A percentile compares a stretch with the other conserved stretches of the same genome.
Evolutionary conservation across 352 stramenopile genomes (phyloP).

Genomic region (Peronospora destructor): DNA sequence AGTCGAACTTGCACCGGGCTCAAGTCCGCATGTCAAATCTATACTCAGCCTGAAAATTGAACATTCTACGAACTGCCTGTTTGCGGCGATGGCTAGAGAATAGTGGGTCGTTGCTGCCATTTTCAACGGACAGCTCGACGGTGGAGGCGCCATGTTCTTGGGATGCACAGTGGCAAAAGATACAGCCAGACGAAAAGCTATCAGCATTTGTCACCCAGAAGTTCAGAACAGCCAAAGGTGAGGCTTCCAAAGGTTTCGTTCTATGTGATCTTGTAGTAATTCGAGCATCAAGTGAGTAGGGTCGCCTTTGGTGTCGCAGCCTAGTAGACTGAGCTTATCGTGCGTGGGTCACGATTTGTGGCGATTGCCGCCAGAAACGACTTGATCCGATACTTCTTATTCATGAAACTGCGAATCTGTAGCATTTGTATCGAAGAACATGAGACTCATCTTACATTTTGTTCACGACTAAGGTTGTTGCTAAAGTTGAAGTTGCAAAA

Average conservation of each 20-base stretch:
- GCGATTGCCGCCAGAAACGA: slow-evolving; percentile 8
- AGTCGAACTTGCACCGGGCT: slow-evolving; percentile 22
- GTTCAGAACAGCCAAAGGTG: neutral
- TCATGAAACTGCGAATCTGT: neutral
- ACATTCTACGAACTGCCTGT: slow-evolving; percentile 44
- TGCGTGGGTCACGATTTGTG: neutral
- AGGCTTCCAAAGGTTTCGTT: slow-evolving; percentile 19
- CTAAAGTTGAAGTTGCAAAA: neutral
- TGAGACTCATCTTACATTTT: neutral
- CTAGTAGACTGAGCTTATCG: neutral
- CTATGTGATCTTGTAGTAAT: slow-evolving; percentile 14
- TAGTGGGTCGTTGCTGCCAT: slow-evolving; percentile 35
- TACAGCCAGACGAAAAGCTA: slow-evolving; percentile 10
- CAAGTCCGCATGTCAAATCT: slow-evolving; percentile 38
- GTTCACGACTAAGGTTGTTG: neutral
- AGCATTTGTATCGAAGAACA: neutral
- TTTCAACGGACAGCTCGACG: slow-evolving; percentile 15
- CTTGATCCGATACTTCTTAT: slow-evolving; percentile 1
- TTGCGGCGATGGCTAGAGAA: slow-evolving; percentile 42
- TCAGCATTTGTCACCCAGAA: neutral
- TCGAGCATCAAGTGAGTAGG: slow-evolving; percentile 1
- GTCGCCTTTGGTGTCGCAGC: slow-evolving; percentile 6
- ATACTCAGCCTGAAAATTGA: slow-evolving; percentile 38
- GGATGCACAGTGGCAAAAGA: slow-evolving; percentile 3
- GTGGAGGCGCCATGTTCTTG: neutral